A percentile compares a stretch with the other conserved stretches of the same genome.
These are phyloP conservation scores for Fusarium sp. DNA, from an alignment of 2,329 filamentous ascomycete genomes.

Conservation along the genomic window DNA sequence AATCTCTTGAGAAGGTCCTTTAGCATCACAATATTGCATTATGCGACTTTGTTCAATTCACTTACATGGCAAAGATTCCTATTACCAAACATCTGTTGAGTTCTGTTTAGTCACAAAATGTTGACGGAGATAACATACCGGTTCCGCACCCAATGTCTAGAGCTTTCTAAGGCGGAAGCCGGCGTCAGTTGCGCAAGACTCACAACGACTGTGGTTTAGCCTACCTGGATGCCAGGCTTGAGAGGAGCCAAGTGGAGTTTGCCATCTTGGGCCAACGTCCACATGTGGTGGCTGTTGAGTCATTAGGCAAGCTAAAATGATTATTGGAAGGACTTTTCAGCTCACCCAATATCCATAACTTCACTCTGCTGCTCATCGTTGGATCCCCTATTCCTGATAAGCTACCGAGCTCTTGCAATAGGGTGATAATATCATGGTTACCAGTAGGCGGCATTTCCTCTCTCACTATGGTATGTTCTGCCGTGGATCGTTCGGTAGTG, in stretches of 20 bases:
- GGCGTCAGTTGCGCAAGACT: not conserved
- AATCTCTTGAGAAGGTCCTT: not conserved
- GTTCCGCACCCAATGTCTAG: not conserved
- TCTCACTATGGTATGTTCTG: too few species aligned
- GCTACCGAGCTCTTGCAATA: too few species aligned
- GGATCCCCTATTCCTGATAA: not conserved
- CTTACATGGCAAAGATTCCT: not conserved
- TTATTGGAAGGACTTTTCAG: too few species aligned
- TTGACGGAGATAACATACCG: too few species aligned
- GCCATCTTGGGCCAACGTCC: not conserved
- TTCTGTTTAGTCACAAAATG: too few species aligned
- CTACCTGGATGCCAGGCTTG: not conserved
- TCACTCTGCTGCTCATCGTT: constrained; percentile 4
- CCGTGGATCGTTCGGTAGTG: too few species aligned
- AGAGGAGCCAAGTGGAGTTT: constrained; percentile 4
- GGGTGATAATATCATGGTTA: too few species aligned
- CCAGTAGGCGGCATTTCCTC: too few species aligned
- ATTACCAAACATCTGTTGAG: too few species aligned
- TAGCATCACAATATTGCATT: not conserved
- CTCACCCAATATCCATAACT: constrained; percentile 4
- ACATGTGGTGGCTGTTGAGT: not conserved
- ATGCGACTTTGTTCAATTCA: not conserved
- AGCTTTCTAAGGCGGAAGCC: not conserved
- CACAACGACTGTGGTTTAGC: not conserved
- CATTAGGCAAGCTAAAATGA: not conserved